Percentiles rank a stretch among this genome's conserved stretches.
phyloP scores from a whole-genome alignment of 192 early-diverging fungal species.

The Neocallimastix lanati region DNA sequence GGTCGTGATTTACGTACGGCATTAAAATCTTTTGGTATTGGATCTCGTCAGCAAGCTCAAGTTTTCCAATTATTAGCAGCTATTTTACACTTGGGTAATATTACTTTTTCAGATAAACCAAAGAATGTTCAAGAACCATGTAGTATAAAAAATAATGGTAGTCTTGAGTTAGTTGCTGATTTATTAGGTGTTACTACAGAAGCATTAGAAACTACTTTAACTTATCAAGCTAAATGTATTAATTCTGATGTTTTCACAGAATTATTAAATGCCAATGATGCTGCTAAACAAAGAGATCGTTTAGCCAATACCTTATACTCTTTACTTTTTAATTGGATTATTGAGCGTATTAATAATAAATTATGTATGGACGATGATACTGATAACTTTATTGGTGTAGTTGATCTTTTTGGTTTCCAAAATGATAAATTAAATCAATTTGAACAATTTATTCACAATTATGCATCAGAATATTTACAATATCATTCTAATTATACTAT shows the following conservation, averaged over 20 bases:
- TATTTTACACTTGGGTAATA: conserved; percentile 72
- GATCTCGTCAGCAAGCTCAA: conserved; percentile 57
- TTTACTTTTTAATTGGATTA: conserved; percentile 76
- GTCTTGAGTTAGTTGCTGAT: conserved; percentile 52
- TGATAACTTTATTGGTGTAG: conserved; percentile 70
- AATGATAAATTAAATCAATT: conserved; percentile 34
- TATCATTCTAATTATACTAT: conserved; percentile 22
- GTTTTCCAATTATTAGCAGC: conserved; percentile 71
- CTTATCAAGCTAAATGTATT: conserved; percentile 66
- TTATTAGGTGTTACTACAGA: conserved; percentile 59
- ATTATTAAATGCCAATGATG: conserved; percentile 58
- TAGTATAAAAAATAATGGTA: conserved; percentile 54
- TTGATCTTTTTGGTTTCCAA: conserved; percentile 72
- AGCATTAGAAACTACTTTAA: conserved; percentile 56
- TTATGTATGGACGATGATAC: conserved; percentile 46
- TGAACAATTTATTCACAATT: conserved; percentile 58
- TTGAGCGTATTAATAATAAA: conserved; percentile 76
- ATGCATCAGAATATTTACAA: conserved; percentile 76
- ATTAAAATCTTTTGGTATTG: conserved; percentile 71
- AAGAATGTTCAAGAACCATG: conserved; percentile 53
- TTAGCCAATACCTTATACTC: conserved; percentile 57
- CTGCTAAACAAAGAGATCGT: conserved; percentile 62
- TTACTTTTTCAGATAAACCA: conserved; percentile 58
- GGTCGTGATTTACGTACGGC: conserved; percentile 45
- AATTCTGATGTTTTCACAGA: conserved; percentile 66